Evolutionary conservation across 805 yeast species (phyloP).

Genomic region (Candida manassasensis): DNA sequence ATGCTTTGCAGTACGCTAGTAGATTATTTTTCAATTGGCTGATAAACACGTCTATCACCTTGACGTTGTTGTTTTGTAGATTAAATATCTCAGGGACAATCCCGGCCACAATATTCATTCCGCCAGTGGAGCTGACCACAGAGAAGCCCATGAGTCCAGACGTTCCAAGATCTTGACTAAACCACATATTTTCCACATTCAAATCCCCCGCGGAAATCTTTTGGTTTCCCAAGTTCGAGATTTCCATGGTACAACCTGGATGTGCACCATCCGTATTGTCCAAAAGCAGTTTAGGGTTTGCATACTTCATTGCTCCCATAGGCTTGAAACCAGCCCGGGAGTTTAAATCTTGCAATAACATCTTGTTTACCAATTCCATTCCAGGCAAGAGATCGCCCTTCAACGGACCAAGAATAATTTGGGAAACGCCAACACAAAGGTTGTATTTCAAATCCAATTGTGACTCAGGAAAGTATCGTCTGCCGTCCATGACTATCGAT

Average conservation of each 20-base stretch:
- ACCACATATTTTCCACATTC: conserved; percentile 12
- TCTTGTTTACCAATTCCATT: neutral
- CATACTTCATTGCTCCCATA: conserved; percentile 11
- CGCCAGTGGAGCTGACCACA: conserved; percentile 12
- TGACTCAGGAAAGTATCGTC: conserved; percentile 14
- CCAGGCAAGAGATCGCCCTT: neutral
- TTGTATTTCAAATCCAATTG: conserved; percentile 7
- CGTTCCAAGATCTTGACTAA: conserved; percentile 17
- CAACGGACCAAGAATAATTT: conserved; percentile 8
- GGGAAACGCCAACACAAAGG: conserved; percentile 11
- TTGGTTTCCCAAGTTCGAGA: conserved; percentile 18
- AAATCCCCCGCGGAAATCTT: conserved; percentile 7
- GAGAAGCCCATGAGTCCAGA: conserved; percentile 11
- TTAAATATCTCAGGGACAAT: conserved; percentile 7
- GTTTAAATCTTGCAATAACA: conserved; percentile 6
- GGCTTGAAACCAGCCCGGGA: conserved; percentile 9
- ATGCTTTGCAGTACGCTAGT: too few relatives aligned
- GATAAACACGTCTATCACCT: conserved; percentile 8
- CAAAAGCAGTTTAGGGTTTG: conserved; percentile 10
- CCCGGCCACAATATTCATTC: conserved; percentile 15
- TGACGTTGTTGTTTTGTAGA: conserved; percentile 4
- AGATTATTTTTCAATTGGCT: conserved; percentile 4
- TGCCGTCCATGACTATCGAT: conserved; percentile 11
- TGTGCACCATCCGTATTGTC: conserved; percentile 8
- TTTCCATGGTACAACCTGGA: conserved; percentile 12